phyloP scores from a whole-genome alignment of 441 rosid genomes.

The Aquilaria agallochum region DNA sequence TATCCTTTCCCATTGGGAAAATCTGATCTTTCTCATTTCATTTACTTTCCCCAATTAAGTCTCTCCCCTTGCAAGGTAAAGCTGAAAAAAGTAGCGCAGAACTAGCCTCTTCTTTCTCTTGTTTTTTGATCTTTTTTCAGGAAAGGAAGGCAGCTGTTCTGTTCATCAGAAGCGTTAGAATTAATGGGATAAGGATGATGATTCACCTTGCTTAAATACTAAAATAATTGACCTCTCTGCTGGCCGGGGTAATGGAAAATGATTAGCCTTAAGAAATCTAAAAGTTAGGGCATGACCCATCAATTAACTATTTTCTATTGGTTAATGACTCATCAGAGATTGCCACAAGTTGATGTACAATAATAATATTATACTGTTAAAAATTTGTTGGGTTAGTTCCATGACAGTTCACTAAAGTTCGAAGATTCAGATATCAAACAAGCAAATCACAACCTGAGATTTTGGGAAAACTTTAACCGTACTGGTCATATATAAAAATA shows the following conservation, averaged over 20 bases:
- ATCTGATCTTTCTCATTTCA: not conserved
- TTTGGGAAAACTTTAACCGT: not conserved
- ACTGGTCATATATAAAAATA: too few relatives aligned
- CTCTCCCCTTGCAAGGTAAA: slow-evolving; percentile 2
- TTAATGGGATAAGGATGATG: slow-evolving; percentile 32
- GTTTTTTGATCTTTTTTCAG: not conserved
- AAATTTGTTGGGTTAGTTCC: slow-evolving; percentile 16
- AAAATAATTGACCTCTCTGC: not conserved
- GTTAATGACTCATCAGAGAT: slow-evolving; percentile 29
- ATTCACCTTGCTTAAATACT: slow-evolving; percentile 2
- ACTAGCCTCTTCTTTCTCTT: slow-evolving; percentile 12
- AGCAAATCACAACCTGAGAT: not conserved
- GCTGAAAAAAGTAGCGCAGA: not conserved
- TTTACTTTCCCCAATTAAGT: not conserved
- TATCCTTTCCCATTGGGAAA: too few relatives aligned
- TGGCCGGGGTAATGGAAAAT: slow-evolving; percentile 20
- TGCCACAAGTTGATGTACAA: not conserved
- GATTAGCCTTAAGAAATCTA: not conserved
- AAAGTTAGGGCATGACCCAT: not conserved
- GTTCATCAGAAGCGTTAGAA: slow-evolving; percentile 1
- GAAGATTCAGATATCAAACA: slow-evolving; percentile 6
- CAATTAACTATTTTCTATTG: slow-evolving; percentile 25
- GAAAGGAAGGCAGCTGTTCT: too few relatives aligned
- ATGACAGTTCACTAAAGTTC: slow-evolving; percentile 1
- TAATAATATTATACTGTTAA: not conserved